phyloP scores from a whole-genome alignment of 202 grass and related monocot species.

The Carex sylvatica region DNA sequence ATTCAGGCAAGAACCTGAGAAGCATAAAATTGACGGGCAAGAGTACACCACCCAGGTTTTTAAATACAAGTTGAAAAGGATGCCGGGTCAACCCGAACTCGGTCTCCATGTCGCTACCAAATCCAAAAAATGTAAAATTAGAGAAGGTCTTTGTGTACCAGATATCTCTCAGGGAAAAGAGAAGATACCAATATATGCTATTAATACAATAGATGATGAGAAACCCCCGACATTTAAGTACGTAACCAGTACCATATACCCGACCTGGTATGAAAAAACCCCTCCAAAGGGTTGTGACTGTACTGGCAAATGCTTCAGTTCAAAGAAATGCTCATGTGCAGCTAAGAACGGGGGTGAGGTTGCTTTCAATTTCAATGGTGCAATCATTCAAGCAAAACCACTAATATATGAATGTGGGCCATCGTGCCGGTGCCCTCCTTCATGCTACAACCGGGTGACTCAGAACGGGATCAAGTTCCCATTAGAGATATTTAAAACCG shows the following conservation, averaged over 20 bases:
- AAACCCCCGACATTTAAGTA: conserved; percentile 60
- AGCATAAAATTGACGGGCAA: conserved; percentile 29
- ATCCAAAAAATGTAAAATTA: conserved; percentile 62
- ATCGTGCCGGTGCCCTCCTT: conserved; percentile 67
- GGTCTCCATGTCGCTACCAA: conserved; percentile 59
- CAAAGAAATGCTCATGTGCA: conserved; percentile 62
- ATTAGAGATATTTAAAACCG: conserved; percentile 69
- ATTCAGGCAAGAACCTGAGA: conserved; percentile 37
- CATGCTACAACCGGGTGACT: conserved; percentile 65
- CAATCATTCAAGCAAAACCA: conserved; percentile 61
- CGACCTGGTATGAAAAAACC: conserved; percentile 53
- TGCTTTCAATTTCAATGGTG: conserved; percentile 67
- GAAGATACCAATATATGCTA: conserved; percentile 65
- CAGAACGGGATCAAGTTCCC: conserved; percentile 59
- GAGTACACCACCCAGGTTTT: conserved; percentile 44
- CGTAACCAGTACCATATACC: conserved; percentile 57
- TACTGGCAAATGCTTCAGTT: conserved; percentile 46
- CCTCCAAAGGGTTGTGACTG: conserved; percentile 67
- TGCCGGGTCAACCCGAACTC: conserved; percentile 75
- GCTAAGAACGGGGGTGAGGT: conserved; percentile 81
- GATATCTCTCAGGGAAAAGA: conserved; percentile 80
- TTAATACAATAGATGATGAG: conserved; percentile 68
- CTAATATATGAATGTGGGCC: conserved; percentile 89
- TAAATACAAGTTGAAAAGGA: conserved; percentile 64
- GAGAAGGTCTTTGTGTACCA: conserved; percentile 62